Base-by-base conservation (phyloP, 2,329 filamentous ascomycete genomes). In the Westerdykella sp. region DNA sequence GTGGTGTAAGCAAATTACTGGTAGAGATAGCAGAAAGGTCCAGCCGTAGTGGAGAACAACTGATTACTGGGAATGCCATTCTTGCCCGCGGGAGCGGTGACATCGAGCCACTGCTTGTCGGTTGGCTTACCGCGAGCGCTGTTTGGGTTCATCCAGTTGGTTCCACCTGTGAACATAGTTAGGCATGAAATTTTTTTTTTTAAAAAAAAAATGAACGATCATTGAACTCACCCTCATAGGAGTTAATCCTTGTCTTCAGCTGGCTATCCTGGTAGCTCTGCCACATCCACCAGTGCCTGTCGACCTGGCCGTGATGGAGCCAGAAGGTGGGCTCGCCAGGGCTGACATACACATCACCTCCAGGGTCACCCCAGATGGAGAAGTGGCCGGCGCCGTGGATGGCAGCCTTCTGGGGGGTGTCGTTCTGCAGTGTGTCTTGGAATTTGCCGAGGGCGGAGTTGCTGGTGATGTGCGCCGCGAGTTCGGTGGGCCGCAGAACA, bases 221-320 rank as follows among this genome's bases (percentile, higher is more conserved):
- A 21, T 21, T 3, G 21, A 23, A 31, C 21, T 16, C 18, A 38
- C 73, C 67, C 13, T 62, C 61, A 46, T 75, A 70, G 50, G 49
- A 44, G 32, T 46, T 52, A 13, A 50, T 51, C 41, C 56, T 37
- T 2, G 25, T 42, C 45, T 55, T 56, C 13, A 62, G 21, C 32
- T 72, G 60, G 15, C 65, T 49, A 28, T 57, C 57, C 4, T 48
- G 37, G 36, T 60, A 60, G 40, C 69, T 71, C 53, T 73, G 69
- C 73, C 73, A 76, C 45, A 72, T 71, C 71, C 70, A 73, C 68
- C 69, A 76, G 12, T 70, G 59, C 9, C 71, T 59, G 51, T 76
- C 73, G 13, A 76, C 63, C 53, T 70, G 66, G 4, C 63, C 67
- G 47, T 76, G 73, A 48, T 75, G 73, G 31, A 73, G 57, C 60